These are phyloP conservation scores for Salix purpurea DNA, from an alignment of 345 rosid genomes.

Conservation along the genomic window DNA sequence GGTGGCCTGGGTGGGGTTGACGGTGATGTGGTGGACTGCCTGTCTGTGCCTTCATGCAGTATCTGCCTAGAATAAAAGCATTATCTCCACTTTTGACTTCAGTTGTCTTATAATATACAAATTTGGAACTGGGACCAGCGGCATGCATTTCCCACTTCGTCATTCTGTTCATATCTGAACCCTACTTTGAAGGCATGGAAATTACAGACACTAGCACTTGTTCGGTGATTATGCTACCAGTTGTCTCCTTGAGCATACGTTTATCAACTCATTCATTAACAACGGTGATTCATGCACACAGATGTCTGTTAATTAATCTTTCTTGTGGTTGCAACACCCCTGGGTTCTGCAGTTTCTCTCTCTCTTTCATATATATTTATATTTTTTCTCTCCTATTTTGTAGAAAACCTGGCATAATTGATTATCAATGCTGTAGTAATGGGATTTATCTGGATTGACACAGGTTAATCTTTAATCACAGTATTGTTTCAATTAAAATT, in stretches of 20 bases:
- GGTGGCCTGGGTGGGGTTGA: slow-evolving; percentile 3
- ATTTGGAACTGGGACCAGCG: background rate
- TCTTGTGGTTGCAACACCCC: too few species aligned
- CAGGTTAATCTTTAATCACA: too few species aligned
- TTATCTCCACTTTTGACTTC: slow-evolving; percentile 5
- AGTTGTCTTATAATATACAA: background rate
- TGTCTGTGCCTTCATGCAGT: background rate
- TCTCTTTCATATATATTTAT: too few species aligned
- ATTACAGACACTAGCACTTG: background rate
- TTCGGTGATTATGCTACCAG: background rate
- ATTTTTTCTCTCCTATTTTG: too few species aligned
- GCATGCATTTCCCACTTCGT: background rate
- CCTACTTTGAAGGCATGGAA: background rate
- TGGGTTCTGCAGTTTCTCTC: too few species aligned
- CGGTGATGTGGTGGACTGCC: background rate
- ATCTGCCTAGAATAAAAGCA: background rate
- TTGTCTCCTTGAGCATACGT: background rate
- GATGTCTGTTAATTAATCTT: background rate
- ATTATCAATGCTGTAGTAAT: too few species aligned
- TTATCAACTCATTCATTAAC: background rate
- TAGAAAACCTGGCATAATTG: too few species aligned
- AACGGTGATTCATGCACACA: background rate
- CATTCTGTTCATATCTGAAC: background rate
- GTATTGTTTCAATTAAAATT: too few species aligned
- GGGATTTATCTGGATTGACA: too few species aligned